Conservation (phyloP, 2,329 filamentous ascomycete species). For the Trichoderma koningii region DNA sequence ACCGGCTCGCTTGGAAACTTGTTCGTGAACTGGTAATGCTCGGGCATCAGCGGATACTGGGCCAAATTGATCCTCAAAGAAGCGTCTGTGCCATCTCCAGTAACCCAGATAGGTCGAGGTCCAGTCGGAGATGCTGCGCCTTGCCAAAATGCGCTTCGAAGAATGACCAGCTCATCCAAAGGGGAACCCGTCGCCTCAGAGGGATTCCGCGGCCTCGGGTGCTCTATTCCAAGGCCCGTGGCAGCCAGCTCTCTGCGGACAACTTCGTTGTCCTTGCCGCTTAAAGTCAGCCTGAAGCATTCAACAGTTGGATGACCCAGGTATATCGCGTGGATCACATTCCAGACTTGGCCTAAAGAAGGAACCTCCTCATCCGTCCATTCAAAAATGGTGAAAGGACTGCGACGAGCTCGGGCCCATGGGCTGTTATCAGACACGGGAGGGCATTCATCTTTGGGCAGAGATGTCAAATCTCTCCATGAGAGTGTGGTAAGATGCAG, state of each 20-base stretch:
- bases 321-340: slow-evolving; percentile 52
- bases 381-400: slow-evolving; percentile 45
- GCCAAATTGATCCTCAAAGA: slow-evolving; percentile 35
- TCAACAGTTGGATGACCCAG: slow-evolving; percentile 33
- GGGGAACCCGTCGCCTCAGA: too few relatives aligned
- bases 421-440: slow-evolving; percentile 41
- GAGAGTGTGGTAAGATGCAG: slow-evolving; percentile 32
- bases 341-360: slow-evolving; percentile 52
- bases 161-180: slow-evolving; percentile 40
- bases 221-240: slow-evolving; percentile 43
- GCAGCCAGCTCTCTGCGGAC: slow-evolving; percentile 42
- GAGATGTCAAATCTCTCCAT: slow-evolving; percentile 29
- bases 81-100: slow-evolving; percentile 44
- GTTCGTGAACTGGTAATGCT: slow-evolving; percentile 43
- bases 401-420: slow-evolving; percentile 53
- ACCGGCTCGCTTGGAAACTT: slow-evolving; percentile 34
- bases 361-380: slow-evolving; percentile 45
- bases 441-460: slow-evolving; percentile 13
- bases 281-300: slow-evolving; percentile 32
- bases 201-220: slow-evolving; percentile 42
- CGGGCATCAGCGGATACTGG: slow-evolving; percentile 18
- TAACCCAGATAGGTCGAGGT: slow-evolving; percentile 58
- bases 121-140: slow-evolving; percentile 66
- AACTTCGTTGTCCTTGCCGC: slow-evolving; percentile 30
- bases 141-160: slow-evolving; percentile 64